Conservation (phyloP, 352 stramenopile species). For the Globisporangium yorkense region DNA sequence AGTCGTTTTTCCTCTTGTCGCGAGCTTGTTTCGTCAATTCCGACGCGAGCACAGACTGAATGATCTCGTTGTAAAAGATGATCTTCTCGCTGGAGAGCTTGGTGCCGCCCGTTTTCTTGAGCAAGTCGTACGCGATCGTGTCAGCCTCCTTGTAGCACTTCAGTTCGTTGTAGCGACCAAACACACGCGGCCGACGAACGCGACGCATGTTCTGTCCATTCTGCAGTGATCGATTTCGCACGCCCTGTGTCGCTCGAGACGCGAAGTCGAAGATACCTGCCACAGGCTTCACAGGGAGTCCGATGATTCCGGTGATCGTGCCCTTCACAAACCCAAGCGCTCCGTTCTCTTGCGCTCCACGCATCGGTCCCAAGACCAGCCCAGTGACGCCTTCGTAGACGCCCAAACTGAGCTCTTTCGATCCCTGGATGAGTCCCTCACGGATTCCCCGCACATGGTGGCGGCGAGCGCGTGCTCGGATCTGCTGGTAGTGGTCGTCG, state of each 20-base stretch:
- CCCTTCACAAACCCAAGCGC: conserved; percentile 81
- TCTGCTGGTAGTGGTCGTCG: conserved; percentile 85
- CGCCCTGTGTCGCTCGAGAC: conserved; percentile 80
- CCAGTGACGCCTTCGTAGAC: conserved; percentile 83
- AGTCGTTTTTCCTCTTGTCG: conserved; percentile 53
- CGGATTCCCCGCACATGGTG: conserved; percentile 73
- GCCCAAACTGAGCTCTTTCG: conserved; percentile 77
- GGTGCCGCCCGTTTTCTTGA: conserved; percentile 64
- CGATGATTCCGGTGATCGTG: conserved; percentile 85
- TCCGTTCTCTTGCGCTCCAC: conserved; percentile 70
- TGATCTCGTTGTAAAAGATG: conserved; percentile 85
- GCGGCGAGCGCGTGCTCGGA: conserved; percentile 67
- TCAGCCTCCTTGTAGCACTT: conserved; percentile 88
- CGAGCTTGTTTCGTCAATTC: conserved; percentile 77
- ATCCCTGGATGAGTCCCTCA: conserved; percentile 80
- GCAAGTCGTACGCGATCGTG: conserved; percentile 78
- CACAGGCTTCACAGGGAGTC: conserved; percentile 80
- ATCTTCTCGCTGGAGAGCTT: conserved; percentile 80
- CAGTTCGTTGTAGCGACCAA: conserved; percentile 86
- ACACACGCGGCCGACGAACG: conserved; percentile 76
- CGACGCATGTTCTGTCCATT: conserved; percentile 74
- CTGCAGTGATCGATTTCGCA: conserved; percentile 77
- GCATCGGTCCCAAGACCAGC: conserved; percentile 76
- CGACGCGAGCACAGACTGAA: conserved; percentile 65
- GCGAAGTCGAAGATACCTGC: conserved; percentile 88